A percentile compares a stretch with the other conserved stretches of the same genome.
Evolutionary conservation across 495 filamentous ascomycete species (phyloP).

Genomic region (Penicillium paradoxum): DNA sequence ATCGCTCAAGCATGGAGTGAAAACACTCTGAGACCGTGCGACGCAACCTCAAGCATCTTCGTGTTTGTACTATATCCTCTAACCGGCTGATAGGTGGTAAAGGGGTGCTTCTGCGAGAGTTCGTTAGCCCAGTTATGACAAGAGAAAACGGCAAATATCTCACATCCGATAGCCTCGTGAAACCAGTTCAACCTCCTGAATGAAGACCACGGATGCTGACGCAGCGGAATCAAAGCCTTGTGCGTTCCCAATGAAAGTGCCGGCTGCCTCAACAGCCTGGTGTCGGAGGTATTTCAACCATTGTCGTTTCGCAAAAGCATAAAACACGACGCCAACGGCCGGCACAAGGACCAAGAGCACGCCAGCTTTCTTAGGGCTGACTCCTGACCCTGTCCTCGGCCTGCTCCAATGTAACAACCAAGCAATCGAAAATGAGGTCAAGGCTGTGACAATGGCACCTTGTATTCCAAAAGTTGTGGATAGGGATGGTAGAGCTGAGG

Average conservation of each 20-base stretch:
- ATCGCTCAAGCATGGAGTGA: constrained; percentile 61
- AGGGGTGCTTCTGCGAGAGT: constrained; percentile 62
- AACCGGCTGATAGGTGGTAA: constrained; percentile 79
- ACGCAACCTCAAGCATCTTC: constrained; percentile 74
- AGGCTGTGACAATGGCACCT: constrained; percentile 48
- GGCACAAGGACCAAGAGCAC: constrained; percentile 55
- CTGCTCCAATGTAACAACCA: constrained; percentile 67
- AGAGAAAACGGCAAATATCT: constrained; percentile 18
- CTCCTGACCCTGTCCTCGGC: constrained; percentile 28
- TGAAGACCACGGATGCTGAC: constrained; percentile 73
- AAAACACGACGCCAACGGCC: constrained; percentile 52
- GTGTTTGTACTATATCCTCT: constrained; percentile 70
- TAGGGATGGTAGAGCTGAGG: constrained; percentile 35
- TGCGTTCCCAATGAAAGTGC: constrained; percentile 64
- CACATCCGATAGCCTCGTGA: constrained; percentile 91
- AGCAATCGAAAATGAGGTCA: constrained; percentile 62
- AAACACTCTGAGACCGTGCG: constrained; percentile 65
- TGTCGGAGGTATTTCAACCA: constrained; percentile 79
- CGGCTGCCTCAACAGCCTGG: constrained; percentile 70
- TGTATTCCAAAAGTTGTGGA: constrained; percentile 43
- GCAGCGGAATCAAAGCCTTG: constrained; percentile 80
- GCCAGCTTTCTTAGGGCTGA: constrained; percentile 46
- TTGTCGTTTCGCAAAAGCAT: constrained; percentile 72
- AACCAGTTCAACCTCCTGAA: constrained; percentile 95
- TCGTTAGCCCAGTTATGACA: not conserved